Evolutionary conservation across 176 grass and related monocot genomes (phyloP), one percentile per base, ranked within the genome.

Genomic region (Triticum urartu): DNA sequence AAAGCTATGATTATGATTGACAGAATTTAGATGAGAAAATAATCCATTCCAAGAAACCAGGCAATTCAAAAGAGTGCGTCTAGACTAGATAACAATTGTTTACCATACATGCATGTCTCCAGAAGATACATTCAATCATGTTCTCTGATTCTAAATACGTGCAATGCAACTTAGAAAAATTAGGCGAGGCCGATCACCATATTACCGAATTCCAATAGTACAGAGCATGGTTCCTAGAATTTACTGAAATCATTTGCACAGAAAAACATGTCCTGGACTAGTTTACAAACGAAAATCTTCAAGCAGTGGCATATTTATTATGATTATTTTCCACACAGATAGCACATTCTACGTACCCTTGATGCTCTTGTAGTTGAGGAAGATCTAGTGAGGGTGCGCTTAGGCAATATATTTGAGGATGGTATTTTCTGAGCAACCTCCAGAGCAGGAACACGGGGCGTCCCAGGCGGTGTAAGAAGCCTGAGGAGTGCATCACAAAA

Each of bases 391-490:
- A 77, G 25, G 60, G 90, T 68, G 28, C 89, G 89, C 86, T 90
- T 96, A 35, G 97, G 90, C 84, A 88, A 76, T 70, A 85, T 79
- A 68, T 87, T 87, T 54, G 94, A 40, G 43, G 91, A 80, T 50
- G 87, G 80, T 71, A 72, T 90, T 52, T 85, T 91, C 86, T 99
- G 88, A 69, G 79, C 87, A 88, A 86, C 54, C 85, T 90, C 94
- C 66, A 68, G 82, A 60, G 83, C 86, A 91, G 85, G 80, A 88
- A 81, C 79, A 73, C 92, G 92, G 35, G 97, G 97, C 34, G 97
- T 96, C 33, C 92, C 97, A 34, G 97, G 97, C 0, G 97, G 97
- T 42, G 97, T 99, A 70, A 99, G 90, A 87, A 96, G 97, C 97
- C 97, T 99, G 88, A 65, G 32, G 6, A 85, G 56, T 38, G 66